phyloP scores from a whole-genome alignment of 2,329 filamentous ascomycete species.

The Reticulascus tulasneorum region DNA sequence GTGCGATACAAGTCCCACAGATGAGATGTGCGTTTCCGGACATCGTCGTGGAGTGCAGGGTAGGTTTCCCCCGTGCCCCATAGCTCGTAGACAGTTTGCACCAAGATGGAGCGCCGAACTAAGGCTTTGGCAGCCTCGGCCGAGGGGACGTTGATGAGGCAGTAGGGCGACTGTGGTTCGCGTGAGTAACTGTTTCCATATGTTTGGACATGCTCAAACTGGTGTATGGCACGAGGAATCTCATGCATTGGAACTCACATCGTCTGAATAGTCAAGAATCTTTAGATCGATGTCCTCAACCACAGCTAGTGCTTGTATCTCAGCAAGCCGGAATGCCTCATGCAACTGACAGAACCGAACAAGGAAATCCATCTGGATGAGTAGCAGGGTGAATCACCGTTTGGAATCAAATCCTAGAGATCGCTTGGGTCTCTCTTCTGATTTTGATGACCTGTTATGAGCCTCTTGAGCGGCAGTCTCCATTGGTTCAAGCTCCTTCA shows the following conservation, averaged over 20 bases:
- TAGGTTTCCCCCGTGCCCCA: constrained; percentile 74
- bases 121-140: constrained; percentile 61
- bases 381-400: too few relatives aligned
- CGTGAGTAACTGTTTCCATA: too few relatives aligned
- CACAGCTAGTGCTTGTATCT: constrained; percentile 75
- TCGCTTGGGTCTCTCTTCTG: too few relatives aligned
- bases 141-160: constrained; percentile 67
- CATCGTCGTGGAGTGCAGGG: constrained; percentile 61
- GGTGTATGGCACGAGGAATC: too few relatives aligned
- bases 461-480: too few relatives aligned
- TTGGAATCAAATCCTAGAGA: too few relatives aligned
- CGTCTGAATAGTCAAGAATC: constrained; percentile 68
- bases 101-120: constrained; percentile 73
- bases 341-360: constrained; percentile 87
- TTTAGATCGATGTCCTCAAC: constrained; percentile 64
- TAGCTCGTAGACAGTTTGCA: constrained; percentile 80
- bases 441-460: too few relatives aligned
- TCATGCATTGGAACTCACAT: too few relatives aligned
- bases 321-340: constrained; percentile 83
- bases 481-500: too few relatives aligned
- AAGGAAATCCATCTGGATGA: constrained; percentile 67
- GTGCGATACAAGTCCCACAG: constrained; percentile 65
- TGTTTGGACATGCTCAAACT: too few relatives aligned
- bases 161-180: constrained; percentile 78
- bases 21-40: constrained; percentile 54